phyloP scores from a whole-genome alignment of 1,284 basidiomycete genomes.

The Cystobasidium slooffiae region DNA sequence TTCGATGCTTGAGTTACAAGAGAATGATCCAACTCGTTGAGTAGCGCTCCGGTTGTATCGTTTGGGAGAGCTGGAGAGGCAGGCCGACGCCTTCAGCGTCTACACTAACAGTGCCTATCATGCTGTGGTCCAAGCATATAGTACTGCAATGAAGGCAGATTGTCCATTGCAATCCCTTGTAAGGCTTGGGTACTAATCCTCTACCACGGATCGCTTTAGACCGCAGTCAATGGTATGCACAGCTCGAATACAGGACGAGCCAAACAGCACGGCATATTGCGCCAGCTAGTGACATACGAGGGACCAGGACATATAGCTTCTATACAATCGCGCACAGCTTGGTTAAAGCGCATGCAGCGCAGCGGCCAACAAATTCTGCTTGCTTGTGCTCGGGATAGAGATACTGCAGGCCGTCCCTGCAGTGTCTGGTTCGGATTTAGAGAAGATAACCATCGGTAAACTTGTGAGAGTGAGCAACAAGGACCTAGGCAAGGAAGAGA shows the following conservation, averaged over 20 bases:
- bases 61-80: constrained; percentile 11
- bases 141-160: background rate
- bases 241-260: background rate
- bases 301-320: constrained; percentile 6
- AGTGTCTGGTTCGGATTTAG: constrained; percentile 14
- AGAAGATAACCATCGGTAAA: too few species aligned
- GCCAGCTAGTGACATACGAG: constrained; percentile 9
- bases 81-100: background rate
- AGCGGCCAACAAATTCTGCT: background rate
- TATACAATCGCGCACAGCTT: background rate
- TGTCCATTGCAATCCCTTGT: too few species aligned
- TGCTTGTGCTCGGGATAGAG: background rate
- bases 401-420: constrained; percentile 7
- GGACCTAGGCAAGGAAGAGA: background rate
- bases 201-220: background rate
- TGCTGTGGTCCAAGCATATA: constrained; percentile 3
- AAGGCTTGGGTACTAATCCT: background rate
- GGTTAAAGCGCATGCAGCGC: constrained; percentile 21
- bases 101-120: constrained; percentile 1
- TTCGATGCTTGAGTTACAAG: background rate
- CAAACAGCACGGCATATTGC: constrained; percentile 2
- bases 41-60: constrained; percentile 9
- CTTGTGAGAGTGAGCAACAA: too few species aligned
- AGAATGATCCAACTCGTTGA: constrained; percentile 9
- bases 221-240: constrained; percentile 12